A percentile compares a stretch with the other conserved stretches of the same genome.
Conservation (phyloP, 192 early-diverging fungal genomes). For the Haplosporangium gracile region DNA sequence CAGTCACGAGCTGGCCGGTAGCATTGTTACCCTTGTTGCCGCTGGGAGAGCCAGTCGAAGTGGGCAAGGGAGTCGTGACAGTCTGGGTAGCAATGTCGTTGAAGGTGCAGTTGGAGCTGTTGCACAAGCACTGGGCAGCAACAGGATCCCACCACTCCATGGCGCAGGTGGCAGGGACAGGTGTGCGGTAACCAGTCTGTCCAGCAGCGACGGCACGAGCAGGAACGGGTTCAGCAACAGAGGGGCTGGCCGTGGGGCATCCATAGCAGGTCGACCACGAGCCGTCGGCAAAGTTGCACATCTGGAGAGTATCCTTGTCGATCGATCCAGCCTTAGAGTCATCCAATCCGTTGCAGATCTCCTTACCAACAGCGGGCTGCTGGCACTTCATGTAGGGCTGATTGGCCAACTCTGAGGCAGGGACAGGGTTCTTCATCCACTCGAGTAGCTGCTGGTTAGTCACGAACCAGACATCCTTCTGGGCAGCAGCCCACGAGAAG, state of each 20-base stretch:
- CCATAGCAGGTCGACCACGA: slow-evolving; percentile 69
- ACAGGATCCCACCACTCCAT: slow-evolving; percentile 80
- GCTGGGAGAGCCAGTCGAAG: background rate
- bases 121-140: slow-evolving; percentile 72
- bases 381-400: slow-evolving; percentile 78
- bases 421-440: slow-evolving; percentile 87
- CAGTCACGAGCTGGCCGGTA: background rate
- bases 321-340: slow-evolving; percentile 46
- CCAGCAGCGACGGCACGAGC: slow-evolving; percentile 33
- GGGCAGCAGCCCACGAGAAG: slow-evolving; percentile 63
- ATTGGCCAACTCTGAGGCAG: slow-evolving; percentile 69
- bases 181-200: slow-evolving; percentile 53
- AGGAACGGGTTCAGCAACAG: slow-evolving; percentile 60
- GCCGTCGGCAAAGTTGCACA: slow-evolving; percentile 64
- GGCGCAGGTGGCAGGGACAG: slow-evolving; percentile 73
- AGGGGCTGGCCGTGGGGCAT: slow-evolving; percentile 61
- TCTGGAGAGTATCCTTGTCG: slow-evolving; percentile 52
- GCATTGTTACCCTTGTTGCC: background rate
- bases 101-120: slow-evolving; percentile 65
- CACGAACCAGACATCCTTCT: slow-evolving; percentile 81
- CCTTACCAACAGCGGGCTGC: slow-evolving; percentile 66
- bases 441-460: slow-evolving; percentile 76
- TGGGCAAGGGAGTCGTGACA: background rate
- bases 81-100: slow-evolving; percentile 60
- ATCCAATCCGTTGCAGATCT: slow-evolving; percentile 82